A percentile compares a stretch with the other conserved stretches of the same genome.
Evolutionary conservation across 2,329 filamentous ascomycete species (phyloP).

Genomic region (Ophiostoma angusticollis): DNA sequence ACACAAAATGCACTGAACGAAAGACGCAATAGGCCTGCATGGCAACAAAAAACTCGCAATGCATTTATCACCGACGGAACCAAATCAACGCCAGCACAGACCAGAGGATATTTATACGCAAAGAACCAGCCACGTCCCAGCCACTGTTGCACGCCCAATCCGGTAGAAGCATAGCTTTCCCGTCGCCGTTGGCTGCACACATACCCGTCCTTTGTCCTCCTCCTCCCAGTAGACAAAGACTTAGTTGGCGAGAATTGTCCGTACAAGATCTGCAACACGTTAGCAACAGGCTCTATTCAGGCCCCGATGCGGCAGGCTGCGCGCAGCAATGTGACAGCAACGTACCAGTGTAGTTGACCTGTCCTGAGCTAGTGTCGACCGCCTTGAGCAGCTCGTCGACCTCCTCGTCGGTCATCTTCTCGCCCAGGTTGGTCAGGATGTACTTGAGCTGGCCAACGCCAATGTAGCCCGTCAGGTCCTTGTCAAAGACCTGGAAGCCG

Average conservation of each 20-base stretch:
- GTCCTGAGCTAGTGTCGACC: slow-evolving; percentile 86
- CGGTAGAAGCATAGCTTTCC: not conserved
- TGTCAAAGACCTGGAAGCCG: slow-evolving; percentile 98
- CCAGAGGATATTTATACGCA: slow-evolving; percentile 6
- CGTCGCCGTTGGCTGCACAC: no score
- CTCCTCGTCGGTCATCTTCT: slow-evolving; percentile 99
- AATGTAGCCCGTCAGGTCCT: slow-evolving; percentile 96
- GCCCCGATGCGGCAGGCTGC: not conserved
- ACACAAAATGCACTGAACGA: not conserved
- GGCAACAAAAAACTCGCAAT: slow-evolving; percentile 3
- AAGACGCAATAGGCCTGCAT: not conserved
- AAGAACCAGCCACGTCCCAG: no score
- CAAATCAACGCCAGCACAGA: slow-evolving; percentile 11
- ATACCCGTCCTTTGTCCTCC: not conserved
- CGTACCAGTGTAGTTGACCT: slow-evolving; percentile 94
- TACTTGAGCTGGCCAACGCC: slow-evolving; percentile 96
- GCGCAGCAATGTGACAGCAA: slow-evolving; percentile 5
- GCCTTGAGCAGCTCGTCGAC: slow-evolving; percentile 98
- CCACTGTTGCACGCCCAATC: no score
- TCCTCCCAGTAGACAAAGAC: no score
- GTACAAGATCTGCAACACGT: slow-evolving; percentile 54
- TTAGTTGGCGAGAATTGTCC: slow-evolving; percentile 79
- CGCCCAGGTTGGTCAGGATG: slow-evolving; percentile 91
- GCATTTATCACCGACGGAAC: slow-evolving; percentile 10
- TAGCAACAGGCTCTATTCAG: slow-evolving; percentile 1